A percentile compares a stretch with the other conserved stretches of the same genome.
Evolutionary conservation across 169 alveolate species (phyloP).

Genomic region (Plasmodium inui): DNA sequence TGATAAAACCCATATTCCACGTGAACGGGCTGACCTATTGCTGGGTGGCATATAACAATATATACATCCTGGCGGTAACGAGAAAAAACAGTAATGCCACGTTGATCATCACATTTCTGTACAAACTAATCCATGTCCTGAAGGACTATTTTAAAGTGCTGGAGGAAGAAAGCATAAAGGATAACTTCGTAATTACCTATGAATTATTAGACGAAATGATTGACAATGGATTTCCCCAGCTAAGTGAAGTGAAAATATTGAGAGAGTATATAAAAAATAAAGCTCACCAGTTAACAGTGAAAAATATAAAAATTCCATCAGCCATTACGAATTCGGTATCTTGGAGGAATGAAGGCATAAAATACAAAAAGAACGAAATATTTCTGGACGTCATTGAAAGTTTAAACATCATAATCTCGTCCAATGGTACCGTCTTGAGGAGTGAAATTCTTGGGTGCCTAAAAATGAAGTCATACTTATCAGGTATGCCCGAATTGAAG

Average conservation of each 20-base stretch:
- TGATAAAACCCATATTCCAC: conserved; percentile 95
- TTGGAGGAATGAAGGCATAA: conserved; percentile 97
- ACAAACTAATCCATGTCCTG: conserved; percentile 87
- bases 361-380: conserved; percentile 98
- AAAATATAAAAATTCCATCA: conserved; percentile 90
- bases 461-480: conserved; percentile 95
- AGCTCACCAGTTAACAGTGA: conserved; percentile 87
- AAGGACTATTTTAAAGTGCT: conserved; percentile 96
- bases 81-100: conserved; percentile 84
- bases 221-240: conserved; percentile 99
- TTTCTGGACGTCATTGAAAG: conserved; percentile 99
- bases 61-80: conserved; percentile 91
- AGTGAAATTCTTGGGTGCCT: conserved; percentile 98
- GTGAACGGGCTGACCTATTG: conserved; percentile 95
- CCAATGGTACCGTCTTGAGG: conserved; percentile 93
- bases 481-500: conserved; percentile 99
- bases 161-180: conserved; percentile 98
- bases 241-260: conserved; percentile 89
- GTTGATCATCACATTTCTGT: conserved; percentile 81
- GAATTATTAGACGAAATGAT: conserved; percentile 99
- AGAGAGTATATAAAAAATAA: conserved; percentile 89
- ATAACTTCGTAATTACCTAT: conserved; percentile 98
- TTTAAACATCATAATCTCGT: conserved; percentile 92
- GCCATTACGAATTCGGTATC: conserved; percentile 96
- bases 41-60: conserved; percentile 97